Percentiles rank a stretch among this genome's conserved stretches.
phyloP scores from a whole-genome alignment of 2,329 filamentous ascomycete species.

The Fusarium stilboides region DNA sequence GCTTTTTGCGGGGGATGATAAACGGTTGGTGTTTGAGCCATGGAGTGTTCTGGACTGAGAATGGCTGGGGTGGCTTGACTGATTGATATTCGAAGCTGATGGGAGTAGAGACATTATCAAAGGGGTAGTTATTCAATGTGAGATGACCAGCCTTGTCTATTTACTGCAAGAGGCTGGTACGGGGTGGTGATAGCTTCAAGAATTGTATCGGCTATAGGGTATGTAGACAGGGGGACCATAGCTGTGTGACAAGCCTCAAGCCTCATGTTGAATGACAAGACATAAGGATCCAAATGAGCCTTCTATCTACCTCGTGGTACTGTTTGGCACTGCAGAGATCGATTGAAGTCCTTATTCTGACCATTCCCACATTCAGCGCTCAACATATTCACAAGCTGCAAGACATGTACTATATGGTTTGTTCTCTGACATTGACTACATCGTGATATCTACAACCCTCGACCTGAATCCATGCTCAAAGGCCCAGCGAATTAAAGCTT shows the following conservation, averaged over 20 bases:
- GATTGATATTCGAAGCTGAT: neutral
- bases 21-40: neutral
- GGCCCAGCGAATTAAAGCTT: neutral
- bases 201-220: neutral
- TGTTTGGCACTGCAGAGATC: too few relatives aligned
- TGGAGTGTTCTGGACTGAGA: neutral
- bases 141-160: neutral
- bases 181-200: conserved; percentile 7
- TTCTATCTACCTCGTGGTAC: too few relatives aligned
- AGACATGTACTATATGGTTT: neutral
- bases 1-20: neutral
- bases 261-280: neutral
- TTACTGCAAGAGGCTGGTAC: neutral
- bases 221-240: neutral
- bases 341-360: neutral
- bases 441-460: conserved; percentile 26
- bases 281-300: too few relatives aligned
- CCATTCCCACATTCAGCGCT: neutral
- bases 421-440: conserved; percentile 29
- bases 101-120: neutral
- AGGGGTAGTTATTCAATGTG: neutral
- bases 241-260: neutral
- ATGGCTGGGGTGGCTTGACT: neutral
- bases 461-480: neutral
- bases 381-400: neutral